Percentiles rank a stretch among this genome's conserved stretches.
Conservation (phyloP, 202 grass and related monocot species). For the Saccharum hybrid region DNA sequence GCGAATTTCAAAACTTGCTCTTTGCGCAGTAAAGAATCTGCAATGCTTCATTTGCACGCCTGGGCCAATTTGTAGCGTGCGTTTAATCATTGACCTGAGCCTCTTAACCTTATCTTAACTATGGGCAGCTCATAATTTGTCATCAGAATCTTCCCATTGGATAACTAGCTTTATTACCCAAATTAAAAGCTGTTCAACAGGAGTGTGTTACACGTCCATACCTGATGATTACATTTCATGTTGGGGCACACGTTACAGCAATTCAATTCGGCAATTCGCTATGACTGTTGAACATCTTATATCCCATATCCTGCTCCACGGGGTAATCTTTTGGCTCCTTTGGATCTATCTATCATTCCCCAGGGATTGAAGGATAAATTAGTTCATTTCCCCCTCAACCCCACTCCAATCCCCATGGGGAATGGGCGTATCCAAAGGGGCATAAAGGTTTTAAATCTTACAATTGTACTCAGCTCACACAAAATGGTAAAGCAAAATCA, state of each 20-base stretch:
- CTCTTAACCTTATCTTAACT: neutral
- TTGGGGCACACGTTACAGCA: neutral
- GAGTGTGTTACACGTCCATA: neutral
- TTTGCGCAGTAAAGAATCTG: neutral
- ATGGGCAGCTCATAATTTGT: neutral
- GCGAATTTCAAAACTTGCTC: neutral
- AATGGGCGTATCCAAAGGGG: no score
- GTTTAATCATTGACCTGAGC: neutral
- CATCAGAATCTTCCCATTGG: conserved; percentile 9
- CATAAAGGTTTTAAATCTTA: neutral
- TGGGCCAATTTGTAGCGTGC: conserved; percentile 4
- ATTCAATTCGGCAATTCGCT: neutral
- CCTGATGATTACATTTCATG: neutral
- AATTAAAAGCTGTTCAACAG: neutral
- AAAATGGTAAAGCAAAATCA: neutral
- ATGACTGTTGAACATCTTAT: neutral
- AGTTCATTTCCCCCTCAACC: no score
- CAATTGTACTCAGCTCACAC: neutral
- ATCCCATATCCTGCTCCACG: neutral
- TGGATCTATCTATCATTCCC: no score
- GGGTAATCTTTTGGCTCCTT: neutral
- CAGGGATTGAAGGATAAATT: no score
- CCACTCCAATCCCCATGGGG: no score
- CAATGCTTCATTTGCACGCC: conserved; percentile 27
- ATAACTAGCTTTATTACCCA: neutral